A percentile compares a stretch with the other conserved stretches of the same genome.
Evolutionary conservation across 2,329 filamentous ascomycete species (phyloP).

Genomic region (Alternaria panax): DNA sequence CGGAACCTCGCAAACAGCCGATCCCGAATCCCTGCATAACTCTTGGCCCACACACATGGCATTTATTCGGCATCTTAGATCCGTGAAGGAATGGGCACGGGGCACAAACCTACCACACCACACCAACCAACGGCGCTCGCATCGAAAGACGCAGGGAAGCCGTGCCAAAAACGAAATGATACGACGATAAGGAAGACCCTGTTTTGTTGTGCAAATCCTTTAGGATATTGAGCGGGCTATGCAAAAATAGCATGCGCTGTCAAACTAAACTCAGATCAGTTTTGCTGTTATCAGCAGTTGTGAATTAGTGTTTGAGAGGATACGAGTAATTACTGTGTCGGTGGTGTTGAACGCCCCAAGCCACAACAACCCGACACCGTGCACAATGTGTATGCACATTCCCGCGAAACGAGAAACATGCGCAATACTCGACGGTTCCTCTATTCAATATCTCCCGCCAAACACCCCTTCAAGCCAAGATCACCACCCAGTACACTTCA

Average conservation of each 20-base stretch:
- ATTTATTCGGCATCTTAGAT: conserved; percentile 15
- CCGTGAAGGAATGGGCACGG: conserved; percentile 8
- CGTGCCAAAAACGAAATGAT: neutral
- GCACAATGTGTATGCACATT: neutral
- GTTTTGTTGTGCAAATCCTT: neutral
- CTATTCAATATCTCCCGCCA: neutral
- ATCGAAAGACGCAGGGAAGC: conserved; percentile 6
- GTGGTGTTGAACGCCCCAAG: neutral
- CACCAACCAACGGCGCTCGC: conserved; percentile 1
- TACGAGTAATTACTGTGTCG: neutral
- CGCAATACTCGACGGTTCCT: neutral
- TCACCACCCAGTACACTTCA: neutral
- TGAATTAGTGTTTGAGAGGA: neutral
- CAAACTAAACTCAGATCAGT: neutral
- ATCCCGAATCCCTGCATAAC: conserved; percentile 4
- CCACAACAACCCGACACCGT: neutral
- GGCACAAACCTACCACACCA: conserved; percentile 4
- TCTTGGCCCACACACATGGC: conserved; percentile 13
- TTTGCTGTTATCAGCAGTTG: neutral
- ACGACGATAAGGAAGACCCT: conserved; percentile 4
- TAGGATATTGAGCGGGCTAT: neutral
- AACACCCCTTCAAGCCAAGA: neutral
- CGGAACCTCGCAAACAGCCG: conserved; percentile 1
- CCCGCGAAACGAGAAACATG: neutral
- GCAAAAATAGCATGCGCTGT: conserved; percentile 2